phyloP scores from a whole-genome alignment of 345 rosid genomes.

The Gynandropsis gynandra region DNA sequence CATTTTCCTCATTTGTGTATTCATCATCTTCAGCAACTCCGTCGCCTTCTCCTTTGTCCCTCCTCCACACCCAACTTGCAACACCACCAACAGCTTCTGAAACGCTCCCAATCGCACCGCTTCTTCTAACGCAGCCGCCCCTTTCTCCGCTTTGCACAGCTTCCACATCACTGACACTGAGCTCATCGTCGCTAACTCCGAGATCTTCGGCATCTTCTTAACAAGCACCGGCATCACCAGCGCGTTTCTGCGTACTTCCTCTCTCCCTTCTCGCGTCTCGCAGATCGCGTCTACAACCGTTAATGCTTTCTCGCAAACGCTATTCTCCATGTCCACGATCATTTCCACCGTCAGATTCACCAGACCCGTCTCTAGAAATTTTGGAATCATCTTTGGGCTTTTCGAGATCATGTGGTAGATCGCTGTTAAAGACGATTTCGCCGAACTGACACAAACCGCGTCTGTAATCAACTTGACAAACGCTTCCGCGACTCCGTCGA shows the following conservation, averaged over 20 bases:
- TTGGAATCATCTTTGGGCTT: conserved; percentile 19
- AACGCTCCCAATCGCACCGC: conserved; percentile 73
- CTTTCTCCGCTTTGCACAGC: conserved; percentile 41
- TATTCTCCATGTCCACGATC: conserved; percentile 46
- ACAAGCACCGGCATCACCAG: conserved; percentile 53
- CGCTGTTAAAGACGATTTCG: conserved; percentile 42
- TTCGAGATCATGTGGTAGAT: conserved; percentile 38
- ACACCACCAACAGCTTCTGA: conserved; percentile 65
- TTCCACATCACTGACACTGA: conserved; percentile 63
- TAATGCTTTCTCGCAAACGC: conserved; percentile 57
- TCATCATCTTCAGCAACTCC: conserved; percentile 67
- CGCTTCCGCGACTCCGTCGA: conserved; percentile 47
- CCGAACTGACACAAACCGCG: conserved; percentile 45
- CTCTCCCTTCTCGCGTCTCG: conserved; percentile 36
- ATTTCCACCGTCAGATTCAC: conserved; percentile 46
- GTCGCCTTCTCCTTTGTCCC: conserved; percentile 60
- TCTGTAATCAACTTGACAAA: conserved; percentile 46
- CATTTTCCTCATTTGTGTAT: conserved; percentile 37
- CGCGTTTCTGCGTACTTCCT: conserved; percentile 32
- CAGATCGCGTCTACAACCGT: conserved; percentile 51
- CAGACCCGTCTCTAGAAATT: conserved; percentile 41
- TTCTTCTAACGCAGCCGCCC: conserved; percentile 34
- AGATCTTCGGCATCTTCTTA: conserved; percentile 61
- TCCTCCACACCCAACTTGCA: conserved; percentile 76
- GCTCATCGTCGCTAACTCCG: conserved; percentile 50